Evolutionary conservation across 75 land plant genomes (phyloP).

Genomic region (Chamaecyparis obtusa): DNA sequence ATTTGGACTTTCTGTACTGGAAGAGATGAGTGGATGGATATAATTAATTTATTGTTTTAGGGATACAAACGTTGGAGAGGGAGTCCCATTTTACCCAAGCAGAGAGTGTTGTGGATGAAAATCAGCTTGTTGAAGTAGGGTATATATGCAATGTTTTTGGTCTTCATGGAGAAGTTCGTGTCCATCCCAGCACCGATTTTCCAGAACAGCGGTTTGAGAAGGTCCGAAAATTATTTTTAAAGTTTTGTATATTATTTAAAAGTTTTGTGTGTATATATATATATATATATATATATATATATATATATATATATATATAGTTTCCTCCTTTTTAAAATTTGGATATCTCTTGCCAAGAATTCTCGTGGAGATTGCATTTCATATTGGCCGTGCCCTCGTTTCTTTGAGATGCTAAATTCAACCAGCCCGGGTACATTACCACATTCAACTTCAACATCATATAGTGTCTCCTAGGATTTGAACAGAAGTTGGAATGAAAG

Average conservation of each 20-base stretch:
- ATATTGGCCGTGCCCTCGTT: not conserved
- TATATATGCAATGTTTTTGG: constrained; percentile 70
- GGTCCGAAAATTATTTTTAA: constrained; percentile 27
- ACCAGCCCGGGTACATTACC: not conserved
- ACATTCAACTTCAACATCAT: not conserved
- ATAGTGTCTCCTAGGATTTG: not conserved
- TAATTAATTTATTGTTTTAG: not conserved
- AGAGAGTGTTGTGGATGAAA: not conserved
- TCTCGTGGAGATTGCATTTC: not conserved
- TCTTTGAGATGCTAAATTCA: not conserved
- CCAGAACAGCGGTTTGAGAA: constrained; percentile 70
- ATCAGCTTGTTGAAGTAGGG: constrained; percentile 73
- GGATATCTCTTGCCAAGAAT: not conserved
- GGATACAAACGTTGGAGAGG: not conserved
- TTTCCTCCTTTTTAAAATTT: not conserved
- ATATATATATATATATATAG: too few species aligned
- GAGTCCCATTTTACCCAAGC: not conserved
- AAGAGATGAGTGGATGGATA: not conserved
- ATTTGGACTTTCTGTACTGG: not conserved
- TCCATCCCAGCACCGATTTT: constrained; percentile 78
- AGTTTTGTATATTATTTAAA: too few species aligned
- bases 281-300: too few species aligned
- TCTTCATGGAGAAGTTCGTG: constrained; percentile 73
- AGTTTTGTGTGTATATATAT: too few species aligned
- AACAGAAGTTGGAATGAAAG: not conserved